Evolutionary conservation across 2,329 filamentous ascomycete species (phyloP), one percentile per base, ranked within the genome.

Genomic region (Colletotrichum cordylinicola): DNA sequence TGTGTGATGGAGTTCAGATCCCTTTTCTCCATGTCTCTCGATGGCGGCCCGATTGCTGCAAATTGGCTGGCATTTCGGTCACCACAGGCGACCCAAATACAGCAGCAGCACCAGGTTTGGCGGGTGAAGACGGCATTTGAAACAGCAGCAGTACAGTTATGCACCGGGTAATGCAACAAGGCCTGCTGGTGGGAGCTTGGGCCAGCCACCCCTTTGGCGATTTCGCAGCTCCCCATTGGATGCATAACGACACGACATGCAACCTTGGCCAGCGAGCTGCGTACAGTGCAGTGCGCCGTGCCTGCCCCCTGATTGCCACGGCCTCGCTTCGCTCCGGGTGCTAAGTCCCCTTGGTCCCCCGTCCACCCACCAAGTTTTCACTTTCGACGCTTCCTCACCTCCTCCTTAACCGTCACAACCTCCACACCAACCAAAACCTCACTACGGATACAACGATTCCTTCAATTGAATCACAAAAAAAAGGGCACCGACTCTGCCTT

Each of bases 391-490:
- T 67, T 60, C 61, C 69, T 77, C 65, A 58, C 58, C n/a, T 76
- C 66, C 74, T 74, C 75, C 71, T 74, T 78, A 78, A 73, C 67
- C 72, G 68, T 75, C 76, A 70, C 67, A 60, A 74, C 72, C 66
- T 58, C 68, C 43, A 67, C 71, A 72, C 73, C 56, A 65, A 69
- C 67, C 77, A 35, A 70, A 70, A 71, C 74, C 60, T 43, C 56
- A 60, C 52, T 69, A 65, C 77, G 74, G 77, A 77, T 78, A 78
- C 77, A 78, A 78, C 77, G 77, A 78, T 78, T 75, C 52, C 61
- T 60, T 70, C 76, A 77, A 77, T 76, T 72, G 70, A 69, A 76
- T 76, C 70, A 62, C 43, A 66, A 56, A 29, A 58, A n/a, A 37
- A 24, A 55, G 18, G 27, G 52, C 55, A 39, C 65, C 71, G 66